Conservation (phyloP, 1,284 basidiomycete species). For the Gomphus sp. region DNA sequence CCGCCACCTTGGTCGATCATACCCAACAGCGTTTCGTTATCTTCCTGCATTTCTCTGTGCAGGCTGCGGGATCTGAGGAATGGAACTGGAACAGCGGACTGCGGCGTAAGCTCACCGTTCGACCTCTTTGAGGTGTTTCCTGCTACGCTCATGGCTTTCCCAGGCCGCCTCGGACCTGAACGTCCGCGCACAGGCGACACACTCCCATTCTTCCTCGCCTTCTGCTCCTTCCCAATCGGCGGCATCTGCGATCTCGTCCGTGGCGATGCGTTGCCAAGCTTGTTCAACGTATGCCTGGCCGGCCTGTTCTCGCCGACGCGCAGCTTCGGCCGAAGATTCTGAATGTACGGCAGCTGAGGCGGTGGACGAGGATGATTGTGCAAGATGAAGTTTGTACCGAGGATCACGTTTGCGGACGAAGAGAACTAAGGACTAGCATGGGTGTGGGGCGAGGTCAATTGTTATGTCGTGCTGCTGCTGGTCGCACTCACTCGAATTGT, state of each 20-base stretch:
- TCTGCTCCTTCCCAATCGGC: constrained; percentile 63
- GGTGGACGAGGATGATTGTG: constrained; percentile 34
- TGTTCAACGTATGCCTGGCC: constrained; percentile 58
- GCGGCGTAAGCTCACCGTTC: constrained; percentile 35
- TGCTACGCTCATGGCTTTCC: constrained; percentile 94
- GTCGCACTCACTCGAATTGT: constrained; percentile 60
- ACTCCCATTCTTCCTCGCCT: constrained; percentile 81
- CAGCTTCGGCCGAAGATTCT: constrained; percentile 22
- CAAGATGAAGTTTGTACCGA: constrained; percentile 71
- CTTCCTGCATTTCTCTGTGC: constrained; percentile 64
- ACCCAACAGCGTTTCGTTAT: constrained; percentile 65
- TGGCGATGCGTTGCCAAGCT: constrained; percentile 67
- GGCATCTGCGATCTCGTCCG: constrained; percentile 38
- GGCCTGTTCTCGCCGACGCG: constrained; percentile 19
- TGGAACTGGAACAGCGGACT: background rate
- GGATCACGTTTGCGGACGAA: constrained; percentile 94
- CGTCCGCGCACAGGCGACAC: constrained; percentile 88
- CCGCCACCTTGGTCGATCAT: constrained; percentile 18
- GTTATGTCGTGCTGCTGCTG: constrained; percentile 1
- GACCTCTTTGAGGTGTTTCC: constrained; percentile 88
- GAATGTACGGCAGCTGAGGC: constrained; percentile 9
- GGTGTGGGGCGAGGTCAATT: background rate
- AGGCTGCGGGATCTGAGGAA: constrained; percentile 26
- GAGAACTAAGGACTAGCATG: constrained; percentile 61
- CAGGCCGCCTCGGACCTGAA: constrained; percentile 93